A percentile compares a stretch with the other conserved stretches of the same genome.
phyloP scores from a whole-genome alignment of 2,329 filamentous ascomycete species.

The Penicillium corylophilum region DNA sequence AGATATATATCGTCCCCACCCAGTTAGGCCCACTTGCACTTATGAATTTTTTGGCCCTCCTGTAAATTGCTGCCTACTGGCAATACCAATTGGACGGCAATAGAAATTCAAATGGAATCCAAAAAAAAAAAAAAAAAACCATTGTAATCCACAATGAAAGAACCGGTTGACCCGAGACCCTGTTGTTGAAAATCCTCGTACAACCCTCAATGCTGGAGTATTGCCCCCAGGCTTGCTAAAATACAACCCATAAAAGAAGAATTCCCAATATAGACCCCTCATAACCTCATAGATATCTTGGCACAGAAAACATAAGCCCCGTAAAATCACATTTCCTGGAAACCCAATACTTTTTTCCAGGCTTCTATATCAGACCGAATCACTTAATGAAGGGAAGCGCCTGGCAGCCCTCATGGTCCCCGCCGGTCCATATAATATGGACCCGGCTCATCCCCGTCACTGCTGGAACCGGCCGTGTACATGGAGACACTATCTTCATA shows the following conservation, averaged over 20 bases:
- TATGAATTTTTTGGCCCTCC: too few relatives aligned
- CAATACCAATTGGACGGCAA: neutral
- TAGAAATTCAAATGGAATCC: neutral
- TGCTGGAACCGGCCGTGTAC: constrained; percentile 33
- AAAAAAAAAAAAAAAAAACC: neutral
- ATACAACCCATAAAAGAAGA: neutral
- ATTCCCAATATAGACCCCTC: neutral
- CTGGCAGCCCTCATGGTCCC: constrained; percentile 8
- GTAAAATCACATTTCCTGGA: neutral
- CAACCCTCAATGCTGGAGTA: neutral
- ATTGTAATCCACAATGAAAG: neutral
- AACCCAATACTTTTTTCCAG: neutral
- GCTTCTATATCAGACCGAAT: neutral
- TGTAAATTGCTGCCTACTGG: neutral
- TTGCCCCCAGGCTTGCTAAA: neutral
- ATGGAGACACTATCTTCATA: constrained; percentile 30
- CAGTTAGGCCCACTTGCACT: too few relatives aligned
- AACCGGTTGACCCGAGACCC: constrained; percentile 2
- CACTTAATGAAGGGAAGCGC: neutral
- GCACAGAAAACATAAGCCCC: neutral
- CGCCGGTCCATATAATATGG: constrained; percentile 29
- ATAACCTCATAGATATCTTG: neutral
- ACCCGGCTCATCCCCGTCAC: constrained; percentile 33
- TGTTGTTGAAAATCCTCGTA: neutral
- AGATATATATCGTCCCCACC: too few relatives aligned